phyloP scores from a whole-genome alignment of 768 basidiomycete genomes.

The Boletus eberwhitei region DNA sequence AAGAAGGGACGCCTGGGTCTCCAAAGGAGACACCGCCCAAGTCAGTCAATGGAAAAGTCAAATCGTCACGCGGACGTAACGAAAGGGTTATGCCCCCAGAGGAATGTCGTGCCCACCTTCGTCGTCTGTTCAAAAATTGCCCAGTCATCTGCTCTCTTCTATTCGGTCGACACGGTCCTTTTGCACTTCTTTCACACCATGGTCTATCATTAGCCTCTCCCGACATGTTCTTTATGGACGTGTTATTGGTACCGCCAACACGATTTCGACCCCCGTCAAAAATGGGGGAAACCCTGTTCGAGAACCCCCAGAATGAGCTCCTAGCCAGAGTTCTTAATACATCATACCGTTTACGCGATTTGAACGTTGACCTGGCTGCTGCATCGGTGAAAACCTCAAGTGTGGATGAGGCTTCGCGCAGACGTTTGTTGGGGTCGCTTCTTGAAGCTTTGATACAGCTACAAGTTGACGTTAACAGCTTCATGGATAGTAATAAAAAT shows the following conservation, averaged over 20 bases:
- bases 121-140: conserved; percentile 84
- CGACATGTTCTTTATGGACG: conserved; percentile 98
- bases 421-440: conserved; percentile 60
- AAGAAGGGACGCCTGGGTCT: conserved; percentile 32
- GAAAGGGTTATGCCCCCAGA: conserved; percentile 89
- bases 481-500: conserved; percentile 96
- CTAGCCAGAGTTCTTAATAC: conserved; percentile 78
- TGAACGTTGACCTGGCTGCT: conserved; percentile 61
- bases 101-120: conserved; percentile 92
- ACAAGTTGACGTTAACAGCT: conserved; percentile 93
- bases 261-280: conserved; percentile 93
- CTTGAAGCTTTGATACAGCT: conserved; percentile 84
- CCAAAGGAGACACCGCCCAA: conserved; percentile 48
- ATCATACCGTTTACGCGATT: conserved; percentile 73
- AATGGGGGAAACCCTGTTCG: conserved; percentile 90
- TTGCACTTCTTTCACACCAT: conserved; percentile 56
- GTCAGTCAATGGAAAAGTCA: conserved; percentile 74
- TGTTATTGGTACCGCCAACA: conserved; percentile 86
- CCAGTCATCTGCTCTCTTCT: conserved; percentile 77
- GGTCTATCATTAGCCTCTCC: conserved; percentile 71
- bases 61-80: conserved; percentile 74
- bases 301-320: conserved; percentile 94
- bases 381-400: conserved; percentile 57
- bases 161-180: conserved; percentile 90
- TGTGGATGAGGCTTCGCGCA: conserved; percentile 48